Evolutionary conservation across 257 asterid genomes (phyloP).

Genomic region (Pogostemon cablin): DNA sequence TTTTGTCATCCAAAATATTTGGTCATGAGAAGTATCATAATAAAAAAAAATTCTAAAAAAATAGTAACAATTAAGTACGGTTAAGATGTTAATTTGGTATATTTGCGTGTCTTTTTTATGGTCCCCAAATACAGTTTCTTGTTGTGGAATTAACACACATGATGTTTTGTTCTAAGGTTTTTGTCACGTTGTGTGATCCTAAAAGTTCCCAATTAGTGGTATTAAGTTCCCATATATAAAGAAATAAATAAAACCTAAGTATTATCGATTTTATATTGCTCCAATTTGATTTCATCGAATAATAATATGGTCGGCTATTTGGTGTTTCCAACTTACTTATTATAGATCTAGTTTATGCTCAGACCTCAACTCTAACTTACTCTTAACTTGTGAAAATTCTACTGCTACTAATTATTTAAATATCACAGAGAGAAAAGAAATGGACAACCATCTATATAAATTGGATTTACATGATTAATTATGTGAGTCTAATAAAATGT

Average conservation of each 20-base stretch:
- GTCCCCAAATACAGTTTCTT: constrained; percentile 1
- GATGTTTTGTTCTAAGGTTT: constrained; percentile 13
- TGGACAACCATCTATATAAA: no score
- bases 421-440: no score
- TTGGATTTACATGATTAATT: no score
- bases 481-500: no score
- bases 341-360: constrained; percentile 5
- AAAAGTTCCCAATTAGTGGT: no score
- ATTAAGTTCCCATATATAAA: no score
- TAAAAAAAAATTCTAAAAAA: no score
- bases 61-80: constrained; percentile 23
- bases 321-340: background rate
- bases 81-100: background rate
- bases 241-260: no score
- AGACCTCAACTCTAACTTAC: background rate
- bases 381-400: background rate
- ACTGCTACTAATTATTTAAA: background rate
- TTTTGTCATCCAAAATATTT: no score
- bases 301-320: constrained; percentile 17
- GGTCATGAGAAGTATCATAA: no score
- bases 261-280: no score
- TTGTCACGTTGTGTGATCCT: no score
- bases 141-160: constrained; percentile 6
- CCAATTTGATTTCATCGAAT: constrained; percentile 33
- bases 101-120: background rate